These are phyloP conservation scores for Flaveria floridana DNA, from an alignment of 140 eudicot species.

Conservation along the genomic window DNA sequence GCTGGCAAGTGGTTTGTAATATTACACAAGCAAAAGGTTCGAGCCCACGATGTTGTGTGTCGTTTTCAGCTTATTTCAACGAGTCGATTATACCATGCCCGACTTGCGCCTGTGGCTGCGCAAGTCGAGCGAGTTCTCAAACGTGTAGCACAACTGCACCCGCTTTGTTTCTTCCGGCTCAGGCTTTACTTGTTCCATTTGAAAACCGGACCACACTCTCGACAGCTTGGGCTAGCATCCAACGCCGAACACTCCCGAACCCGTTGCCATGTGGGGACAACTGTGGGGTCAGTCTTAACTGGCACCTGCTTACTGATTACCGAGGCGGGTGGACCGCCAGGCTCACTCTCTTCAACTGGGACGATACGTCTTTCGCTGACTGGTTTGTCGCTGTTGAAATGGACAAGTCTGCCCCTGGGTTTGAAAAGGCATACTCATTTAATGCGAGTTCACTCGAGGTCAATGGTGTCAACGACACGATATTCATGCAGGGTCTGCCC, in stretches of 20 bases:
- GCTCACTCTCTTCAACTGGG: slow-evolving; percentile 91
- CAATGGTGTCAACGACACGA: slow-evolving; percentile 55
- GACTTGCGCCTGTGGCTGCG: slow-evolving; percentile 96
- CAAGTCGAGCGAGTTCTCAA: slow-evolving; percentile 31
- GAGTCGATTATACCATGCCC: slow-evolving; percentile 88
- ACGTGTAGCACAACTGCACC: slow-evolving; percentile 68
- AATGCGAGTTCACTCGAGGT: slow-evolving; percentile 53
- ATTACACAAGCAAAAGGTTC: slow-evolving; percentile 65
- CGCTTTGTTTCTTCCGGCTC: slow-evolving; percentile 78
- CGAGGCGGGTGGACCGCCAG: slow-evolving; percentile 93
- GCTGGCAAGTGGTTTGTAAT: slow-evolving; percentile 97
- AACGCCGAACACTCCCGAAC: slow-evolving; percentile 56
- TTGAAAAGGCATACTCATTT: slow-evolving; percentile 70
- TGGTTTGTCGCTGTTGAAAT: slow-evolving; percentile 87
- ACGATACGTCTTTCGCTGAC: slow-evolving; percentile 59
- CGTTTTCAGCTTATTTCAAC: slow-evolving; percentile 81
- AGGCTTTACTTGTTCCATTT: slow-evolving; percentile 78
- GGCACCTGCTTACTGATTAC: slow-evolving; percentile 82
- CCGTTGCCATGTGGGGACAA: slow-evolving; percentile 84
- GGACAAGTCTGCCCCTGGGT: slow-evolving; percentile 66
- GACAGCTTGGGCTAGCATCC: slow-evolving; percentile 76
- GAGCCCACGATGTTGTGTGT: slow-evolving; percentile 84
- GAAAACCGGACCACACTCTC: slow-evolving; percentile 66
- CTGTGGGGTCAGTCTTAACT: slow-evolving; percentile 91
- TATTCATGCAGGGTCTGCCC: slow-evolving; percentile 81